phyloP scores from a whole-genome alignment of 202 grass and related monocot species.

The Hordeum pubiflorum region DNA sequence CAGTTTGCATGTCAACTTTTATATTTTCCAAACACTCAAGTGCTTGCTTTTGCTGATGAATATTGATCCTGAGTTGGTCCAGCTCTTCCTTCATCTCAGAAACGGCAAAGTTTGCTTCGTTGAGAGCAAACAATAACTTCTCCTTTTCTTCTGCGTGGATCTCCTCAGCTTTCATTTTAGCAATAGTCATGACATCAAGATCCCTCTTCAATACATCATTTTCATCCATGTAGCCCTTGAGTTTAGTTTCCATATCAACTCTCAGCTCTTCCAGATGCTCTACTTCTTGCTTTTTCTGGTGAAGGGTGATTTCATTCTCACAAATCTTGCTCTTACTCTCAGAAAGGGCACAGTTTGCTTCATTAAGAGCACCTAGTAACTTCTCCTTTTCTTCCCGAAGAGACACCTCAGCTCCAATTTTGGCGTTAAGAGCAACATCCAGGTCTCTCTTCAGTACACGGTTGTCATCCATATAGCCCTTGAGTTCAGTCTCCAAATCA shows the following conservation, averaged over 20 bases:
- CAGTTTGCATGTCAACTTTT: constrained; percentile 26
- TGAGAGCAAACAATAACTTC: constrained; percentile 21
- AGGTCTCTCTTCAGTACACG: constrained; percentile 28
- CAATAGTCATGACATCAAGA: constrained; percentile 33
- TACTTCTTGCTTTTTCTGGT: constrained; percentile 15
- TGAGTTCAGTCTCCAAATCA: constrained; percentile 31
- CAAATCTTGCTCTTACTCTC: constrained; percentile 32
- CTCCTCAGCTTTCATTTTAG: constrained; percentile 35
- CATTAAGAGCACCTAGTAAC: constrained; percentile 24
- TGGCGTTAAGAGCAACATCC: constrained; percentile 29
- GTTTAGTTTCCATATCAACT: constrained; percentile 23
- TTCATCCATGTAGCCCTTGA: constrained; percentile 33
- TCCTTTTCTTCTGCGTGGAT: constrained; percentile 35
- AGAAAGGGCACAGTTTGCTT: constrained; percentile 28
- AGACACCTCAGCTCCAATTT: constrained; percentile 30
- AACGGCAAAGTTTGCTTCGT: constrained; percentile 36
- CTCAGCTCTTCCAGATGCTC: constrained; percentile 36
- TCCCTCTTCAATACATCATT: constrained; percentile 28
- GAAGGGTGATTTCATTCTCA: constrained; percentile 23
- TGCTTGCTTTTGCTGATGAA: constrained; percentile 33
- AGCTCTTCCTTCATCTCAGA: constrained; percentile 38
- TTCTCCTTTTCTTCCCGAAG: constrained; percentile 40
- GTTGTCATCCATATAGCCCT: constrained; percentile 36
- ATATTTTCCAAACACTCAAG: constrained; percentile 30
- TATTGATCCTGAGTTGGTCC: constrained; percentile 15